A percentile compares a stretch with the other conserved stretches of the same genome.
Evolutionary conservation across 2,329 filamentous ascomycete genomes (phyloP).

Genomic region (Epichloe sp.): DNA sequence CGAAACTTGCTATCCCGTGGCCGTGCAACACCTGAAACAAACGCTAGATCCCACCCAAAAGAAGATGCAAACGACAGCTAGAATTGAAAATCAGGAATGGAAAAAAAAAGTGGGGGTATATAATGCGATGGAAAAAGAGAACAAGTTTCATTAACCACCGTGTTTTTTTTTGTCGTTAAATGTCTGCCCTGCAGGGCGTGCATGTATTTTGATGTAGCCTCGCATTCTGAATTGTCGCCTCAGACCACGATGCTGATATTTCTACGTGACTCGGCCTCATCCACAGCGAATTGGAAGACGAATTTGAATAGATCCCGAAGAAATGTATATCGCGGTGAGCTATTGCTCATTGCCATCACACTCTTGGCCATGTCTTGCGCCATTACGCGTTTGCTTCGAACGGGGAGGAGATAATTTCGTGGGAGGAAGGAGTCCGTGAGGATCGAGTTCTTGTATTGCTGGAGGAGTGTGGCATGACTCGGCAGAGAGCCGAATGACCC

Average conservation of each 20-base stretch:
- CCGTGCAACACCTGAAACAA: not conserved
- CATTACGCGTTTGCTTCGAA: slow-evolving; percentile 43
- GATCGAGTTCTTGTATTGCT: slow-evolving; percentile 71
- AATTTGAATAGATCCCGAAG: slow-evolving; percentile 69
- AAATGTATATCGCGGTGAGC: slow-evolving; percentile 58
- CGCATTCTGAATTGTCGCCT: not conserved
- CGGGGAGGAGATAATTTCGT: slow-evolving; percentile 28
- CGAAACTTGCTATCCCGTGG: not conserved
- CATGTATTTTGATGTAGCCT: not conserved
- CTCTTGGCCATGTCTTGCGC: slow-evolving; percentile 71
- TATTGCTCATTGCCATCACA: slow-evolving; percentile 60
- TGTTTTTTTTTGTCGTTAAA: not conserved
- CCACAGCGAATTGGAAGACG: slow-evolving; percentile 72
- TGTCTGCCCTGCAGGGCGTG: not conserved
- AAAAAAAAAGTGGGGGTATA: not conserved
- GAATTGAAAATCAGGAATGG: not conserved
- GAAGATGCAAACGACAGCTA: not conserved
- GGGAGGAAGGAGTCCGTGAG: slow-evolving; percentile 51
- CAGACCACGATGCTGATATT: slow-evolving; percentile 47
- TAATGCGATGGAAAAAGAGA: not conserved
- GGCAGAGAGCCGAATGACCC: slow-evolving; percentile 66
- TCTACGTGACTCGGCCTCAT: slow-evolving; percentile 60
- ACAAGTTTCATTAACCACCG: not conserved
- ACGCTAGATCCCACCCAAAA: not conserved
- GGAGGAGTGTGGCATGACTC: slow-evolving; percentile 58